These are phyloP conservation scores for Phytopythium chamaehyphon DNA, from an alignment of 352 stramenopile genomes.

Conservation along the genomic window DNA sequence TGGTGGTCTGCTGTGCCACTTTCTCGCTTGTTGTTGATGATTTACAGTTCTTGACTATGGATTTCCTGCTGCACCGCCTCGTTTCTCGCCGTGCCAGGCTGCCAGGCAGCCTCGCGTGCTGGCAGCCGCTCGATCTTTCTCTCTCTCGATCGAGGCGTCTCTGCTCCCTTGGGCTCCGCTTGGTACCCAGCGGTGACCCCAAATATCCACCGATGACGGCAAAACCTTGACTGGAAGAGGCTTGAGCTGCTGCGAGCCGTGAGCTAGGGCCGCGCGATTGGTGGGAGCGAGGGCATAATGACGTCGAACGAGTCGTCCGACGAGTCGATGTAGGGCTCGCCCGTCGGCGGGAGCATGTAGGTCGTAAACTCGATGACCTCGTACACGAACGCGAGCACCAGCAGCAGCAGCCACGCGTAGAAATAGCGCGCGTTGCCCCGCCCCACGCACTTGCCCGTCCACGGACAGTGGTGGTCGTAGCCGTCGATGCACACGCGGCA, in stretches of 20 bases:
- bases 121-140: too few species aligned
- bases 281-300: constrained; percentile 11
- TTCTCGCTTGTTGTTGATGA: too few species aligned
- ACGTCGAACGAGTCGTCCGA: constrained; percentile 33
- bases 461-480: constrained; percentile 93
- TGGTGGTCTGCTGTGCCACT: too few species aligned
- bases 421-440: constrained; percentile 78
- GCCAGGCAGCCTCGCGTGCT: too few species aligned
- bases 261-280: constrained; percentile 11
- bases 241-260: background rate
- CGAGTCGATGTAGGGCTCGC: constrained; percentile 32
- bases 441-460: constrained; percentile 90
- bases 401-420: constrained; percentile 79
- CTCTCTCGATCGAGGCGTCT: too few species aligned
- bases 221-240: too few species aligned
- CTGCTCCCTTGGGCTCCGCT: too few species aligned
- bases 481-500: constrained; percentile 85
- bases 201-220: too few species aligned
- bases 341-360: constrained; percentile 71
- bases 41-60: too few species aligned
- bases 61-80: too few species aligned
- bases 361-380: constrained; percentile 86
- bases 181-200: too few species aligned
- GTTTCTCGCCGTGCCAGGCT: too few species aligned
- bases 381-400: constrained; percentile 86